A percentile compares a stretch with the other conserved stretches of the same genome.
phyloP scores from a whole-genome alignment of 768 basidiomycete species.

The Agaricus subrufescens region DNA sequence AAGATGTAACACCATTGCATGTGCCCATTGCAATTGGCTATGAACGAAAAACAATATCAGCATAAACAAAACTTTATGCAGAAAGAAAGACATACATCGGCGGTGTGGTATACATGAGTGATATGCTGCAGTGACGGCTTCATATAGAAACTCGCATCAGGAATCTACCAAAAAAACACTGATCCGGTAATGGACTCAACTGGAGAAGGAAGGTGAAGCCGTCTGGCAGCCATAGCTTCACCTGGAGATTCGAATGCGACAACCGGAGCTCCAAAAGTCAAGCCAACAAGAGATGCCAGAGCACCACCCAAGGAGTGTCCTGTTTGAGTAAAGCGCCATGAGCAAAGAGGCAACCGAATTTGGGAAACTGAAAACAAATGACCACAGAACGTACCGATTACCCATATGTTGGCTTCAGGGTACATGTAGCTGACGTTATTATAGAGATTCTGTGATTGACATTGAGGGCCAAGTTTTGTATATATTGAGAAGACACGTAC shows the following conservation, averaged over 20 bases:
- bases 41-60: neutral
- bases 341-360: neutral
- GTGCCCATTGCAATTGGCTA: constrained; percentile 82
- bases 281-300: constrained; percentile 76
- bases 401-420: constrained; percentile 85
- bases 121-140: constrained; percentile 72
- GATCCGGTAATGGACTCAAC: constrained; percentile 35
- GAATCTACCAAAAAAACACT: neutral
- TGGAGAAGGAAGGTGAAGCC: constrained; percentile 85
- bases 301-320: constrained; percentile 84
- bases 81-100: constrained; percentile 46
- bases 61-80: too few relatives aligned
- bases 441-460: constrained; percentile 67
- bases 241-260: constrained; percentile 87
- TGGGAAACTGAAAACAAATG: neutral
- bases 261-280: constrained; percentile 89
- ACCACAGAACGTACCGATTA: constrained; percentile 30
- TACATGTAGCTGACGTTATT: constrained; percentile 91
- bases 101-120: constrained; percentile 89
- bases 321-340: neutral
- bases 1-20: constrained; percentile 65
- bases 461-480: neutral
- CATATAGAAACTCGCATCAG: neutral
- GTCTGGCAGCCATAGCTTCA: constrained; percentile 62
- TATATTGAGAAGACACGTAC: constrained; percentile 32